Percentiles rank a stretch among this genome's conserved stretches.
Evolutionary conservation across 2,329 filamentous ascomycete species (phyloP).

Genomic region (Fusarium decemcellulare): DNA sequence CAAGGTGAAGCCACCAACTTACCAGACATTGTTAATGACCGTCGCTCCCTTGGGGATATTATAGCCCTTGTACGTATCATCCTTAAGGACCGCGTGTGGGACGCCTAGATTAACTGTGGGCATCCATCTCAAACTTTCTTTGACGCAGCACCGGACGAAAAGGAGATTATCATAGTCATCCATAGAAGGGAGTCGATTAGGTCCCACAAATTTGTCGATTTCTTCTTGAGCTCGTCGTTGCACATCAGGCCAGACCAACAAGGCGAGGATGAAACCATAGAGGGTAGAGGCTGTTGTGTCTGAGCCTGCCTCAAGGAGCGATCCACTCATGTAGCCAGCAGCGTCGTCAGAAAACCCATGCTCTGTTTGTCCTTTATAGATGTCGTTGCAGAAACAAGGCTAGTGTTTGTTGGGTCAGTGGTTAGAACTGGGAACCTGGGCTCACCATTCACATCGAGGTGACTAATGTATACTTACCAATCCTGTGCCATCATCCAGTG

Average conservation of each 20-base stretch:
- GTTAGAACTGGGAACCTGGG: too few relatives aligned
- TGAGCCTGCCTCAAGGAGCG: slow-evolving; percentile 48
- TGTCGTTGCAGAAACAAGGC: slow-evolving; percentile 36
- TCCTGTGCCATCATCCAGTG: slow-evolving; percentile 1
- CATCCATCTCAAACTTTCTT: slow-evolving; percentile 50
- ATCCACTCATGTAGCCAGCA: slow-evolving; percentile 38
- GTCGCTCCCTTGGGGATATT: slow-evolving; percentile 44
- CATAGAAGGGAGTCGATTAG: slow-evolving; percentile 57
- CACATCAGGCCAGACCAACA: slow-evolving; percentile 58
- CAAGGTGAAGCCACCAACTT: not conserved
- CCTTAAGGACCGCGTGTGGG: slow-evolving; percentile 53
- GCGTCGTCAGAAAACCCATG: slow-evolving; percentile 39
- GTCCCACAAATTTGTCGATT: slow-evolving; percentile 60
- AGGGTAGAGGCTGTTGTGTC: slow-evolving; percentile 50
- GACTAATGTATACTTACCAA: slow-evolving; percentile 22
- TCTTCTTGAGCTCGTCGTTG: slow-evolving; percentile 58
- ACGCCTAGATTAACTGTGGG: slow-evolving; percentile 52
- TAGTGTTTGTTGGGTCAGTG: too few relatives aligned
- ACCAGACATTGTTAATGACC: slow-evolving; percentile 1
- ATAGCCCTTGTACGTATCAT: slow-evolving; percentile 39
- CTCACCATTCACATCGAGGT: too few relatives aligned
- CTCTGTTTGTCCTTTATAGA: slow-evolving; percentile 22
- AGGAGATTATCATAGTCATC: slow-evolving; percentile 60
- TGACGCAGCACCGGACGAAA: slow-evolving; percentile 54
- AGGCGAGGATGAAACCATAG: slow-evolving; percentile 58